Conservation (phyloP, 257 asterid genomes). For the Avicennia marina region DNA sequence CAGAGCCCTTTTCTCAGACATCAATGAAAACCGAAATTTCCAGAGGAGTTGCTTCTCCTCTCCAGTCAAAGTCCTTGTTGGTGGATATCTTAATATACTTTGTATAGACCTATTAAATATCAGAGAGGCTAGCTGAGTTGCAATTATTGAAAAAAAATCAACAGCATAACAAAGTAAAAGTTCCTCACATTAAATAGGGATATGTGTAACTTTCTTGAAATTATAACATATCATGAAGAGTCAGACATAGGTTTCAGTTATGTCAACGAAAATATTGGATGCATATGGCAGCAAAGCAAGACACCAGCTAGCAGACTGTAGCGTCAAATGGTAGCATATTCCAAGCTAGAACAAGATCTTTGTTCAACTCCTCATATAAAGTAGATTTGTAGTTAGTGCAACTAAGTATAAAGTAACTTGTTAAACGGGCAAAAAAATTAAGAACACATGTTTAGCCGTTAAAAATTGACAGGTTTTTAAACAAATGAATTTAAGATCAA, state of each 20-base stretch:
- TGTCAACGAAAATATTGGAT: conserved; percentile 3
- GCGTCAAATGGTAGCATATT: background rate
- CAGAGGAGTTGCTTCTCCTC: conserved; percentile 96
- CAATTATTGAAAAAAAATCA: conserved; percentile 3
- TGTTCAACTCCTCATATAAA: conserved; percentile 14
- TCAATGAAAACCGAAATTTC: conserved; percentile 93
- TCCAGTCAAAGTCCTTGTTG: conserved; percentile 94
- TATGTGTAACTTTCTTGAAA: conserved; percentile 1
- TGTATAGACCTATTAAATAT: conserved; percentile 73
- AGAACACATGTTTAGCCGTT: background rate
- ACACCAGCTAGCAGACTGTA: too few species aligned
- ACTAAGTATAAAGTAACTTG: too few species aligned
- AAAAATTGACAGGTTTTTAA: conserved; percentile 2
- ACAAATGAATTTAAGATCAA: conserved; percentile 5
- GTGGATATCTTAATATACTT: conserved; percentile 85
- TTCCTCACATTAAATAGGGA: conserved; percentile 11
- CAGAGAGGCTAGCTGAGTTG: conserved; percentile 24
- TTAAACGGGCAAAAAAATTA: too few species aligned
- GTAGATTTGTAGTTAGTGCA: too few species aligned
- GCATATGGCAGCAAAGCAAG: too few species aligned
- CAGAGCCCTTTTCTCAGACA: conserved; percentile 94
- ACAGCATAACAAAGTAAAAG: conserved; percentile 3
- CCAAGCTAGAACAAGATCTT: background rate
- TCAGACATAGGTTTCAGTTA: background rate
- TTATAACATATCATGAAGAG: background rate